These are phyloP conservation scores for Aureobasidium sp. DNA, from an alignment of 2,329 filamentous ascomycete genomes.

Conservation along the genomic window DNA sequence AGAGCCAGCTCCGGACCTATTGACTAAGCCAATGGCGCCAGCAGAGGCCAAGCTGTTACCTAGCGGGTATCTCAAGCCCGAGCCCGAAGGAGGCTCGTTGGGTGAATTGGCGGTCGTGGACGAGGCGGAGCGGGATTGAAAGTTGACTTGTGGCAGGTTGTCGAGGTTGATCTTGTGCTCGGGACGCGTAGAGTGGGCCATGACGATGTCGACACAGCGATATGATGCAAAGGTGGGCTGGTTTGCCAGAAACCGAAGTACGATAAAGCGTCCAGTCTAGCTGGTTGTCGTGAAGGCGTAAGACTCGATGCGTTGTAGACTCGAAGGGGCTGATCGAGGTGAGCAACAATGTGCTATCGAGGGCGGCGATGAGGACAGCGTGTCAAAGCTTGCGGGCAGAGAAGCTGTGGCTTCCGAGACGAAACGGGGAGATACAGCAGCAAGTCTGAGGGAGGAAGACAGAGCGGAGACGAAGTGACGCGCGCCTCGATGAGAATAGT, in stretches of 20 bases:
- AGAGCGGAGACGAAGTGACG: not conserved
- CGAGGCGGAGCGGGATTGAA: slow-evolving; percentile 65
- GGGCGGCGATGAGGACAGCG: slow-evolving; percentile 3
- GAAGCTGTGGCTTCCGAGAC: not conserved
- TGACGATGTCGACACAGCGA: slow-evolving; percentile 41
- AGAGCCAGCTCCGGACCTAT: slow-evolving; percentile 83
- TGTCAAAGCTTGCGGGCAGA: not conserved
- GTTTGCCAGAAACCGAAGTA: slow-evolving; percentile 5
- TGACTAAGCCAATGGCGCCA: slow-evolving; percentile 43
- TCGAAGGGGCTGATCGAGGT: not conserved
- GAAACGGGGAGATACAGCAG: not conserved
- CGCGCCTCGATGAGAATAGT: slow-evolving; percentile 5
- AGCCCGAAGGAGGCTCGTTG: slow-evolving; percentile 58
- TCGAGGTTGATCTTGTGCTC: slow-evolving; percentile 77
- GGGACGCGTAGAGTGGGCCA: slow-evolving; percentile 73
- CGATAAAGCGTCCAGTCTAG: not conserved
- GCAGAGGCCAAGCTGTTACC: slow-evolving; percentile 51
- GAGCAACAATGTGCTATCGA: not conserved
- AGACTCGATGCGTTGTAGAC: not conserved
- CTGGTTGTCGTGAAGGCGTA: not conserved
- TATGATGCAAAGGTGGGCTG: not conserved
- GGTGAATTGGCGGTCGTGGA: slow-evolving; percentile 75
- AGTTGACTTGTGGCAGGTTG: slow-evolving; percentile 62
- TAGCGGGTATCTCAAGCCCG: slow-evolving; percentile 62
- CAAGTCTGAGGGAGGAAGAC: not conserved